Conservation (phyloP, 2,329 filamentous ascomycete species). For the Chaetomiaceae sp. region DNA sequence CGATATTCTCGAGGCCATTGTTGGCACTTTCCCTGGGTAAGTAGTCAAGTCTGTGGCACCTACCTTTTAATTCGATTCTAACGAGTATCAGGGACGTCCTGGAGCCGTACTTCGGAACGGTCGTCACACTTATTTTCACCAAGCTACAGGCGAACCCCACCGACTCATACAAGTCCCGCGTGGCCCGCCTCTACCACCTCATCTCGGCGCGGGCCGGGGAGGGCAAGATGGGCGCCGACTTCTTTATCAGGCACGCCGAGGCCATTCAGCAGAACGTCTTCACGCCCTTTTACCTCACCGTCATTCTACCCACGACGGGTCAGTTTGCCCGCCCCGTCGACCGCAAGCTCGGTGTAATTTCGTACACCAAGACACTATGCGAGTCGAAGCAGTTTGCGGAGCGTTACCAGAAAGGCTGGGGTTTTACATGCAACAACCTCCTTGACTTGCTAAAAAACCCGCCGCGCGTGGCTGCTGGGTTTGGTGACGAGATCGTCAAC, state of each 20-base stretch:
- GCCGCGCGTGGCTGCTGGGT: conserved; percentile 59
- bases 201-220: conserved; percentile 70
- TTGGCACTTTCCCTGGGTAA: conserved; percentile 68
- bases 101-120: conserved; percentile 71
- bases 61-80: not conserved
- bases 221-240: conserved; percentile 83
- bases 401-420: conserved; percentile 85
- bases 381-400: conserved; percentile 80
- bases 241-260: conserved; percentile 82
- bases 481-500: conserved; percentile 70
- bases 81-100: conserved; percentile 51
- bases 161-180: conserved; percentile 79
- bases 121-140: conserved; percentile 79
- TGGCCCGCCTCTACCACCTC: conserved; percentile 92
- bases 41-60: conserved; percentile 32
- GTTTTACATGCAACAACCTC: conserved; percentile 81
- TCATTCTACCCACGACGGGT: conserved; percentile 85
- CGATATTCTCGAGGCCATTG: conserved; percentile 79
- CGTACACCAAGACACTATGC: conserved; percentile 85
- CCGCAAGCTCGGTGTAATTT: conserved; percentile 89
- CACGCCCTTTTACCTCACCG: conserved; percentile 75
- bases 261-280: conserved; percentile 76
- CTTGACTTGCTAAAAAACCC: conserved; percentile 87
- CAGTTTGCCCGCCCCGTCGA: conserved; percentile 84
- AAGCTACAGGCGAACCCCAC: conserved; percentile 63